phyloP scores from a whole-genome alignment of 108 stramenopile species.

The Mediolabrus comicus region DNA sequence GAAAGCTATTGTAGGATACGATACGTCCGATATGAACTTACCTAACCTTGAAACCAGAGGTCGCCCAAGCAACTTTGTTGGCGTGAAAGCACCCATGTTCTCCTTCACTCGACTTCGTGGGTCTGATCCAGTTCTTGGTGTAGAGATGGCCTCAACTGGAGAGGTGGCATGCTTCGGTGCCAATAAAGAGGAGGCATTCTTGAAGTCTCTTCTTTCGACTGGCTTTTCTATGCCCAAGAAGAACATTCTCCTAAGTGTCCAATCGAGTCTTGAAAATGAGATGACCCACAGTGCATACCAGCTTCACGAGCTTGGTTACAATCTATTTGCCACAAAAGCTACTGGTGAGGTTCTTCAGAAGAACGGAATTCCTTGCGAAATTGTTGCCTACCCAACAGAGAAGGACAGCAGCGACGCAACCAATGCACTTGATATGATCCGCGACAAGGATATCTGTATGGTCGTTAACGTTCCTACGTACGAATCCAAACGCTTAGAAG shows the following conservation, averaged over 20 bases:
- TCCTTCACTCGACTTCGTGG: slow-evolving; percentile 97
- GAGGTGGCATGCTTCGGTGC: slow-evolving; percentile 99
- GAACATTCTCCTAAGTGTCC: slow-evolving; percentile 88
- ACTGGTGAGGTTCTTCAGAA: slow-evolving; percentile 83
- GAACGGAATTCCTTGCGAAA: slow-evolving; percentile 83
- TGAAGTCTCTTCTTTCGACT: slow-evolving; percentile 93
- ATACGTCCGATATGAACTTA: slow-evolving; percentile 87
- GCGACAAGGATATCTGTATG: slow-evolving; percentile 80
- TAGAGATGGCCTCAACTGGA: slow-evolving; percentile 99
- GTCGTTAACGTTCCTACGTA: slow-evolving; percentile 95
- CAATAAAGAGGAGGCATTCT: slow-evolving; percentile 96
- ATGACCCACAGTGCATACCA: slow-evolving; percentile 86
- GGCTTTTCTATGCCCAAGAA: slow-evolving; percentile 94
- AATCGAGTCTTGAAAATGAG: slow-evolving; percentile 78
- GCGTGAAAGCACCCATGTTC: slow-evolving; percentile 99
- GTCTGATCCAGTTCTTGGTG: slow-evolving; percentile 97
- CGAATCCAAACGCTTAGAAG: slow-evolving; percentile 79
- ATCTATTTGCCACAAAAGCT: slow-evolving; percentile 85
- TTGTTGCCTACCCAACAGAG: slow-evolving; percentile 85
- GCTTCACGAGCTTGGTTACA: slow-evolving; percentile 89
- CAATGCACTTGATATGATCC: slow-evolving; percentile 79
- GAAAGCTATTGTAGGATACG: slow-evolving; percentile 82
- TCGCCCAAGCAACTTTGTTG: slow-evolving; percentile 91
- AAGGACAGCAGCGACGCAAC: slow-evolving; percentile 45
- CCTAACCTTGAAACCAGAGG: slow-evolving; percentile 85